Percentiles rank a stretch among this genome's conserved stretches.
phyloP scores from a whole-genome alignment of 495 filamentous ascomycete species.

The Xylaria longipes region DNA sequence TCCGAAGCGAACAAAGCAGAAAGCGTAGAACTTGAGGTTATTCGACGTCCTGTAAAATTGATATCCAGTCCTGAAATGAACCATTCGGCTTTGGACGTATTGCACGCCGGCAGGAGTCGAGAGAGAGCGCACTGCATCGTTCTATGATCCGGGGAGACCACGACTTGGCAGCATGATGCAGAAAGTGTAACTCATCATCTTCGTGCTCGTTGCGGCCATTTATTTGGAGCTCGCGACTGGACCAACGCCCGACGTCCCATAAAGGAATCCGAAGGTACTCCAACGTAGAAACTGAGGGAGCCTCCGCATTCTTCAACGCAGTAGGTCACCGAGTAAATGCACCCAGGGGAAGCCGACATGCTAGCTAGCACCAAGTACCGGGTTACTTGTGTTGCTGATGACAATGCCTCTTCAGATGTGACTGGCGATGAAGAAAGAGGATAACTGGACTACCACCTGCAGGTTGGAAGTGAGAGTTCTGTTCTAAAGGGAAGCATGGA shows the following conservation, averaged over 20 bases:
- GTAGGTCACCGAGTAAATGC: not conserved
- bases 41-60: slow-evolving; percentile 34
- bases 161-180: slow-evolving; percentile 25
- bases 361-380: slow-evolving; percentile 18
- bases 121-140: slow-evolving; percentile 3
- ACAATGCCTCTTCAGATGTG: not conserved
- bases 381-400: not conserved
- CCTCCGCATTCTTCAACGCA: not conserved
- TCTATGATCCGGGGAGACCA: slow-evolving; percentile 22
- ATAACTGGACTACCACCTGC: not conserved
- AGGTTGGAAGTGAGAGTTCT: not conserved
- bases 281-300: not conserved
- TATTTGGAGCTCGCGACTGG: slow-evolving; percentile 9
- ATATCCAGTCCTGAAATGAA: slow-evolving; percentile 34
- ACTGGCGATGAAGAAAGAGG: not conserved
- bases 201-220: slow-evolving; percentile 2
- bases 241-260: not conserved
- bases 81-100: slow-evolving; percentile 42
- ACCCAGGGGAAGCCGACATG: not conserved
- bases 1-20: slow-evolving; percentile 28
- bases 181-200: slow-evolving; percentile 20
- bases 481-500: slow-evolving; percentile 13
- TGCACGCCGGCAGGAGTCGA: slow-evolving; percentile 27
- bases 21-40: slow-evolving; percentile 35
- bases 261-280: not conserved